Evolutionary conservation across 306 rosid genomes (phyloP).

Genomic region (Mimosa bimucronata): DNA sequence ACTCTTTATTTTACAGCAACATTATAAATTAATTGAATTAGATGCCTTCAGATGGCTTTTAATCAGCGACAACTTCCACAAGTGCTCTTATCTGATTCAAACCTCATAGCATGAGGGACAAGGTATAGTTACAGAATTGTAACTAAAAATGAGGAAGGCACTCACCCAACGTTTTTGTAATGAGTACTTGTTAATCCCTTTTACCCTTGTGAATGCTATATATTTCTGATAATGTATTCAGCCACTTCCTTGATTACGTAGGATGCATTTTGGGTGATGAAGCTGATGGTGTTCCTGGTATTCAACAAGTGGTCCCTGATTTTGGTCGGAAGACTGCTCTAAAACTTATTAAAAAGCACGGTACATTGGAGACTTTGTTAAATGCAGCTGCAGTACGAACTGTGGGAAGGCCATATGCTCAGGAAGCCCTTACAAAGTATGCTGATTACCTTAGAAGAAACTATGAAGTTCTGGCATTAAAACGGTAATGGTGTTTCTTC

Average conservation of each 20-base stretch:
- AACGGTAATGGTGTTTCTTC: constrained; percentile 51
- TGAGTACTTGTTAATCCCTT: constrained; percentile 5
- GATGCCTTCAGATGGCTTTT: constrained; percentile 15
- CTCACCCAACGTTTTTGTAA: background rate
- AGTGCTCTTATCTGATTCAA: background rate
- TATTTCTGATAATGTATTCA: constrained; percentile 28
- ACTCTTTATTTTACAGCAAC: background rate
- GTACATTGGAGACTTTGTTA: constrained; percentile 78
- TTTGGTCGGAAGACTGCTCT: constrained; percentile 93
- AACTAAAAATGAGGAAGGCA: background rate
- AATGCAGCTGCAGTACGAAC: constrained; percentile 79
- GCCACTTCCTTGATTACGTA: constrained; percentile 35
- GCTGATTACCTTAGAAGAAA: constrained; percentile 78
- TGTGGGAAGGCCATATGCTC: constrained; percentile 88
- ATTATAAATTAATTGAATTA: constrained; percentile 17
- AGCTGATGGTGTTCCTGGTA: constrained; percentile 94
- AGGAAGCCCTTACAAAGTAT: constrained; percentile 78
- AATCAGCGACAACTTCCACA: background rate
- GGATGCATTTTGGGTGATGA: constrained; percentile 90
- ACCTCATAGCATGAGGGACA: constrained; percentile 15
- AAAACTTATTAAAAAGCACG: constrained; percentile 85
- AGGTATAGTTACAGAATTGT: constrained; percentile 14
- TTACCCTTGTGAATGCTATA: constrained; percentile 15
- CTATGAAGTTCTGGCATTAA: constrained; percentile 79
- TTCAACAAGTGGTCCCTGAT: constrained; percentile 84